phyloP scores from a whole-genome alignment of 2,329 filamentous ascomycete species.

The Diaporthe sp. region DNA sequence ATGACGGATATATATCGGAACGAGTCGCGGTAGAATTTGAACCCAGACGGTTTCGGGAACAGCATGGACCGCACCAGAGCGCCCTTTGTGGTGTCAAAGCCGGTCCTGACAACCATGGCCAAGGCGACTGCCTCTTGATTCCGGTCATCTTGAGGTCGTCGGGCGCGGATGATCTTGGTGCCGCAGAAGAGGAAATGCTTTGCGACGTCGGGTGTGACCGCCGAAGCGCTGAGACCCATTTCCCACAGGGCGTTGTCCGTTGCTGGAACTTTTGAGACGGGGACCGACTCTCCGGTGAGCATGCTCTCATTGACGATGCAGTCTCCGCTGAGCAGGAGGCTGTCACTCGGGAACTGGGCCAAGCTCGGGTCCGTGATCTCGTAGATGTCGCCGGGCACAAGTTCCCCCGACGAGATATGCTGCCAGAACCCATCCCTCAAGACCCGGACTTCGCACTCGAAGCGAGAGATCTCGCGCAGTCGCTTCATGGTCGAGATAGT shows the following conservation, averaged over 20 bases:
- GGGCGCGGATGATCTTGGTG: constrained; percentile 92
- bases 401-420: constrained; percentile 84
- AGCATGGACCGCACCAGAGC: constrained; percentile 97
- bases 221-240: constrained; percentile 83
- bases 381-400: constrained; percentile 96
- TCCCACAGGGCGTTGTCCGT: constrained; percentile 81
- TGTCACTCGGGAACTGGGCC: constrained; percentile 90
- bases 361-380: constrained; percentile 95
- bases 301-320: constrained; percentile 99
- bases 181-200: constrained; percentile 94
- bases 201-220: constrained; percentile 84
- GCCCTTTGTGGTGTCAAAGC: constrained; percentile 98
- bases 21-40: constrained; percentile 98
- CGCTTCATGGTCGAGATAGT: constrained; percentile 93
- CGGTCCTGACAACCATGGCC: constrained; percentile 91
- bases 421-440: constrained; percentile 96
- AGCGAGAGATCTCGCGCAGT: constrained; percentile 89
- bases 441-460: constrained; percentile 95
- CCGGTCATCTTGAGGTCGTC: constrained; percentile 86
- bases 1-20: constrained; percentile 99
- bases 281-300: constrained; percentile 97
- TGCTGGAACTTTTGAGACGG: constrained; percentile 90
- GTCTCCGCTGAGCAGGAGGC: constrained; percentile 89
- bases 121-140: constrained; percentile 91
- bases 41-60: constrained; percentile 97